phyloP scores from a whole-genome alignment of 768 basidiomycete species.

The Lactarius tabidus region DNA sequence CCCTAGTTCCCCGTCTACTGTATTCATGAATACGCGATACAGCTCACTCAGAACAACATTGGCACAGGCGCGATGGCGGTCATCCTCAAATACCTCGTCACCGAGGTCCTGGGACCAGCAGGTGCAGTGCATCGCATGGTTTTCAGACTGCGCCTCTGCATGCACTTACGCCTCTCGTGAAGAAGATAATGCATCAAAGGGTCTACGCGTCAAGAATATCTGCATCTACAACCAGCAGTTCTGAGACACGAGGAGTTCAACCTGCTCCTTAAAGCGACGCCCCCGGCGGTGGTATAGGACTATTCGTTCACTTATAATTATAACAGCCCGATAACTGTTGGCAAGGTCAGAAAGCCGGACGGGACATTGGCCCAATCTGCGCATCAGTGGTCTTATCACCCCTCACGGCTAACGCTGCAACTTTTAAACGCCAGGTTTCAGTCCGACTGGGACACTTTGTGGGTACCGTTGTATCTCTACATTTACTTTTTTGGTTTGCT shows the following conservation, averaged over 20 bases:
- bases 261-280: background rate
- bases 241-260: background rate
- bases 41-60: too few relatives aligned
- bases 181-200: conserved; percentile 92
- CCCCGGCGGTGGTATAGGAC: background rate
- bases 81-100: too few relatives aligned
- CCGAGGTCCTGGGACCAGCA: too few relatives aligned
- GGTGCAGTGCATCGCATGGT: too few relatives aligned
- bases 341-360: background rate
- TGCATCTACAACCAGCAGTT: background rate
- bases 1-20: too few relatives aligned
- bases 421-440: too few relatives aligned
- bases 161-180: background rate
- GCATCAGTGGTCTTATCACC: too few relatives aligned
- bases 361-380: background rate
- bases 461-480: background rate
- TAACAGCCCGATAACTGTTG: background rate
- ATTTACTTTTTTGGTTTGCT: background rate
- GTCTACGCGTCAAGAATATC: conserved; percentile 75
- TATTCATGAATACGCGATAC: too few relatives aligned
- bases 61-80: too few relatives aligned
- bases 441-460: too few relatives aligned
- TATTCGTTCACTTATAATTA: background rate
- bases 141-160: too few relatives aligned
- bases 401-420: too few relatives aligned